Evolutionary conservation across 2,329 filamentous ascomycete species (phyloP), one percentile per base, ranked within the genome.

Genomic region (Cordyceps cateniannulata): DNA sequence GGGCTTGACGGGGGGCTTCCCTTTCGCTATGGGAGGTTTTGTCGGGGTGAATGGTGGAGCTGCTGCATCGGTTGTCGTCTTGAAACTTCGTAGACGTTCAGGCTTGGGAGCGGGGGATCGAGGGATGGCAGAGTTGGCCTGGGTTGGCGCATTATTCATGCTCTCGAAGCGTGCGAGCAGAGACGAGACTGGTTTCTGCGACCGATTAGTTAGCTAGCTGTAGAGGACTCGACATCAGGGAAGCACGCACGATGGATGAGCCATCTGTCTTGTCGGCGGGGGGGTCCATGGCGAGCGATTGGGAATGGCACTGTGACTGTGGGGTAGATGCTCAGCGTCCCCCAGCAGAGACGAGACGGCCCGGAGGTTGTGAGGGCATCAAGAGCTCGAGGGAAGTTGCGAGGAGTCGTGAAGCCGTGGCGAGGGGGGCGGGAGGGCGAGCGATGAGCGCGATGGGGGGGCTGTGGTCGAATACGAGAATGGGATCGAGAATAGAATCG

Each of bases 121-220:
- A n/a, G 72, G 65, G 53, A 70, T 67, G 20, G 69, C 65, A 52
- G 69, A 65, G 53, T 67, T 62, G 47, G 65, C 49, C 16, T 66
- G 64, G 54, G 60, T 55, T 63, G 63, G 64, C 57, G 64, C 62
- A 59, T 66, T 68, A 63, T 68, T 70, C 66, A 93, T 85, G 70
- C 88, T 91, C 78, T 95, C 90, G 72, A 93, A 95, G 68, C 89
- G 87, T 64, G 89, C 90, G 63, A 87, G 83, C 63, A 95, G 79
- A 56, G 90, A 93, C 56, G 90, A 95, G 55, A 95, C 90, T 27
- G 91, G 89, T 77, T 87, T 90, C 88, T 91, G 64, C 5, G 35
- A 22, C 38, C 6, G 38, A 32, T 22, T 51, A 7, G 64, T 73
- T 63, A 75, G 72, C 62, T 65, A 5, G 10, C 2, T 24, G 25